Evolutionary conservation across 768 basidiomycete species (phyloP).

Genomic region (Gloeophyllum trabeum): DNA sequence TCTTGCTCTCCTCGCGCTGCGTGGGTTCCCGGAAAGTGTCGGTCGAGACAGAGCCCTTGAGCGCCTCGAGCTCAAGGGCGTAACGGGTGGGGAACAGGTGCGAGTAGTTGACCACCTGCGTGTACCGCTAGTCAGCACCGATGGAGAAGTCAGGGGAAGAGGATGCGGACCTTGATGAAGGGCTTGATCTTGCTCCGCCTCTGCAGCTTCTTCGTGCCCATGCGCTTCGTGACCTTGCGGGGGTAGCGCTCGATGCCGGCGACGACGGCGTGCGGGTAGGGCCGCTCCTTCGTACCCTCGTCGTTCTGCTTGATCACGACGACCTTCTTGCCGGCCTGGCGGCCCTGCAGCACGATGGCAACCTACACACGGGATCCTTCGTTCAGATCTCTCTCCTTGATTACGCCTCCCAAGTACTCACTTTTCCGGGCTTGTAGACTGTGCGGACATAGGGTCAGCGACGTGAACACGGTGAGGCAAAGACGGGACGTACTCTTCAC

Average conservation of each 20-base stretch:
- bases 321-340: slow-evolving; percentile 99
- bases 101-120: slow-evolving; percentile 89
- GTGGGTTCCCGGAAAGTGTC: slow-evolving; percentile 98
- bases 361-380: slow-evolving; percentile 36
- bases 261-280: slow-evolving; percentile 96
- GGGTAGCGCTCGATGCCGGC: slow-evolving; percentile 98
- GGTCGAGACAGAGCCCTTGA: slow-evolving; percentile 74
- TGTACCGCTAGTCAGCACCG: background rate
- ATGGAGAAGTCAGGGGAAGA: background rate
- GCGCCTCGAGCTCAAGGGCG: slow-evolving; percentile 87
- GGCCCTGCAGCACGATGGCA: slow-evolving; percentile 95
- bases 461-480: background rate
- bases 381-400: background rate
- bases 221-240: slow-evolving; percentile 91
- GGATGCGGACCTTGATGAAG: slow-evolving; percentile 80
- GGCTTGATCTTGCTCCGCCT: slow-evolving; percentile 97
- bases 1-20: slow-evolving; percentile 91
- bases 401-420: slow-evolving; percentile 22
- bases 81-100: slow-evolving; percentile 99
- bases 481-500: slow-evolving; percentile 13
- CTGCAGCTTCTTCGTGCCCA: slow-evolving; percentile 93
- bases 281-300: slow-evolving; percentile 92
- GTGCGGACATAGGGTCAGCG: slow-evolving; percentile 2
- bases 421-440: slow-evolving; percentile 97
- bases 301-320: slow-evolving; percentile 97